Evolutionary conservation across 2,329 filamentous ascomycete species (phyloP), one percentile per base, ranked within the genome.

Genomic region (Penicillium sp.): DNA sequence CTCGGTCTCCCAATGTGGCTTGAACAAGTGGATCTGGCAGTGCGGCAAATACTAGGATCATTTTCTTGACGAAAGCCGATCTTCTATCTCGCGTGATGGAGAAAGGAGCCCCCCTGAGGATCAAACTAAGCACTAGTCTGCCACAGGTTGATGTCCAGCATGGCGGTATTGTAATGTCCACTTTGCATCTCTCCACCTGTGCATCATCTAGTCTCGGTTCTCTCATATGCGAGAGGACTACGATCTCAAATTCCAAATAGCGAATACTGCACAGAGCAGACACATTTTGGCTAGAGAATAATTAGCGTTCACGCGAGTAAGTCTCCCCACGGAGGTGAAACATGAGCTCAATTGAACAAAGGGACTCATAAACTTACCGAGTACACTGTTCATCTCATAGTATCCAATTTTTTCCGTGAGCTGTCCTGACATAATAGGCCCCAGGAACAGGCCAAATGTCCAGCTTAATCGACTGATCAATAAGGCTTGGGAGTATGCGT

Each of bases 391-490:
- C 51, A 53, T 53, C 6, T 42, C 51, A 28, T 28, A 37, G 11
- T 53, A 53, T 28, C 51, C 51, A 6, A 25, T 2, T 26, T 26
- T 53, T 10, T 53, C 51, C 13, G 38, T 19, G 35, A 53, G 51
- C 22, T 28, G 33, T 3, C 51, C 51, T 2, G 51, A 53, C 11
- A 42, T 10, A 28, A 53, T 42, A 28, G 51, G 51, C 38, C 51
- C 51, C 19, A 53, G 25, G 10, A 53, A 42, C 6, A 53, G 33
- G 6, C 51, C 51, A 19, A 28, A 28, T 19, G 22, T 42, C 33
- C 35, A 38, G 22, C 51, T 53, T 16, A 53, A n/a, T 19, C 51
- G 22, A 28, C 51, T 53, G 25, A 42, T 53, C 35, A 53, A 37
- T 37, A 53, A 28, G 14, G 51, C 51, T 4, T 53, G 51, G 33